Percentiles rank a stretch among this genome's conserved stretches.
phyloP scores from a whole-genome alignment of 2,329 filamentous ascomycete genomes.

The Camillea tinctor region DNA sequence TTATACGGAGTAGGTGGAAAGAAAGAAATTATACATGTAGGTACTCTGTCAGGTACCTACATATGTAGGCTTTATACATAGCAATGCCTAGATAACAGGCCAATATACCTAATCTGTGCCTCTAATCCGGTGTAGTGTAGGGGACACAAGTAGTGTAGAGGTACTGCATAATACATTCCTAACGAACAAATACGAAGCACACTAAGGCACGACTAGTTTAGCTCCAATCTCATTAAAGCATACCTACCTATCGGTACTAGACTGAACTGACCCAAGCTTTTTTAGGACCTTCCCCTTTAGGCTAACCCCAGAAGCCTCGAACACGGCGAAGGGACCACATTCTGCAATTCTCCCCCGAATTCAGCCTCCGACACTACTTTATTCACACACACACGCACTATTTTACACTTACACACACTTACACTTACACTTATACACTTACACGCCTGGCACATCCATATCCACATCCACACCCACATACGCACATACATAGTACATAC shows the following conservation, averaged over 20 bases:
- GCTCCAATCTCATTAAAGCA: neutral
- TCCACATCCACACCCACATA: neutral
- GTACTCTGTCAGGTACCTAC: too few relatives aligned
- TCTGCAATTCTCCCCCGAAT: neutral
- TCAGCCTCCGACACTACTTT: conserved; percentile 2
- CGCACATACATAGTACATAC: too few relatives aligned
- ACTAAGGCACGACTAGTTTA: neutral
- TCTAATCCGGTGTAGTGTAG: too few relatives aligned
- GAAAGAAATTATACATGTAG: too few relatives aligned
- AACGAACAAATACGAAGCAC: neutral
- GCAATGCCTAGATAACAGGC: too few relatives aligned
- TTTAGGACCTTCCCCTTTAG: conserved; percentile 1
- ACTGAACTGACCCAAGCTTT: neutral
- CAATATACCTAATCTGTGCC: too few relatives aligned
- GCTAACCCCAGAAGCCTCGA: neutral
- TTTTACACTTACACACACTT: neutral
- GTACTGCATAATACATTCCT: neutral
- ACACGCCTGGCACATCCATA: neutral
- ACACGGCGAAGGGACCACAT: neutral
- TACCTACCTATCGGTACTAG: neutral
- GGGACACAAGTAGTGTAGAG: neutral
- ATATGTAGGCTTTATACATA: too few relatives aligned
- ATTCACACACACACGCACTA: neutral
- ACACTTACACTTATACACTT: too few relatives aligned
- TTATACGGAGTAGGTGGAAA: too few relatives aligned